Percentiles rank a stretch among this genome's conserved stretches.
Conservation (phyloP, 305 asterid species). For the Solanum aculeatissimum region DNA sequence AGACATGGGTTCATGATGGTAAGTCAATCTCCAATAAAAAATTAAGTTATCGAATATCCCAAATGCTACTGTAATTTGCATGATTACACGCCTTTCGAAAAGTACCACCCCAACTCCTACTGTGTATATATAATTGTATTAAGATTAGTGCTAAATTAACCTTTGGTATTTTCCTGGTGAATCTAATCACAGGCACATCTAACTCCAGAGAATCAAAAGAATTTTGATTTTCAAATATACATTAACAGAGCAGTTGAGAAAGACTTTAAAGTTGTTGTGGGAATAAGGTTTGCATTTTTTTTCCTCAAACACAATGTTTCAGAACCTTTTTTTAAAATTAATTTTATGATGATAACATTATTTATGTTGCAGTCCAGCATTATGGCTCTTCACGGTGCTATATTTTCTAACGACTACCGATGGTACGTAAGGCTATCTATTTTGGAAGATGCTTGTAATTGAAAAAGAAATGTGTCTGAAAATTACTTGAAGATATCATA, state of each 20-base stretch:
- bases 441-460: background rate
- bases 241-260: slow-evolving; percentile 61
- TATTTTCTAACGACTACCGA: slow-evolving; percentile 57
- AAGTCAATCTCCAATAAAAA: background rate
- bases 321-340: background rate
- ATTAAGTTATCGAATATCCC: background rate
- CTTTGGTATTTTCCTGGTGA: background rate
- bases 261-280: slow-evolving; percentile 71
- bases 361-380: slow-evolving; percentile 40
- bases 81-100: background rate
- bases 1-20: slow-evolving; percentile 76
- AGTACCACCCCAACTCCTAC: too few species aligned
- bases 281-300: slow-evolving; percentile 38
- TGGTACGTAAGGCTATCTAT: slow-evolving; percentile 22
- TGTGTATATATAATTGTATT: background rate
- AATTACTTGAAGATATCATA: background rate
- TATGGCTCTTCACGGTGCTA: slow-evolving; percentile 57
- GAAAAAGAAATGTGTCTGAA: background rate
- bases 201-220: slow-evolving; percentile 42
- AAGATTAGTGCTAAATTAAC: background rate
- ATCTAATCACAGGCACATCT: slow-evolving; percentile 51
- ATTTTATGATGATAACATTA: background rate
- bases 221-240: slow-evolving; percentile 72
- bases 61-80: background rate
- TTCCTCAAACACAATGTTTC: background rate